Evolutionary conservation across 306 rosid species (phyloP).

Genomic region (Rosa multiflora): DNA sequence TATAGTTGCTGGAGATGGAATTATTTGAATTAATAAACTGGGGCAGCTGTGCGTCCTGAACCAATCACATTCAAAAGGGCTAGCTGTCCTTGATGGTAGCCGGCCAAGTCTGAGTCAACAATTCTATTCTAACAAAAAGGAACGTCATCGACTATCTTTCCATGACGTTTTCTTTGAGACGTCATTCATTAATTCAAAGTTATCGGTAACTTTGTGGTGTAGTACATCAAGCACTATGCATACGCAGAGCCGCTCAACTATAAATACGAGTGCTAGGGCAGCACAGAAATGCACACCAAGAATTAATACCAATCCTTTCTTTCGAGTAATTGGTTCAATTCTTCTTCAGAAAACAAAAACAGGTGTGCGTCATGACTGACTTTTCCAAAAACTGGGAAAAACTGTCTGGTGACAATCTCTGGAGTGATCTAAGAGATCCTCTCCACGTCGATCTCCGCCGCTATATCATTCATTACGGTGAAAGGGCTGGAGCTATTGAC

Average conservation of each 20-base stretch:
- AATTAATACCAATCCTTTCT: background rate
- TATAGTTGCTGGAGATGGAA: too few species aligned
- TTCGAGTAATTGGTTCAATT: background rate
- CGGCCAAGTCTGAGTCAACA: background rate
- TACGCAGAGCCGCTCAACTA: background rate
- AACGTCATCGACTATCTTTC: background rate
- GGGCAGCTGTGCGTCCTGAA: background rate
- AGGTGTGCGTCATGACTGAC: background rate
- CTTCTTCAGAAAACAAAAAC: background rate
- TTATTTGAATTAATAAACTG: too few species aligned
- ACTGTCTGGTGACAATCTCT: slow-evolving; percentile 37
- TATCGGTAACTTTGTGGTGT: background rate
- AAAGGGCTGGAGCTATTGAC: slow-evolving; percentile 60
- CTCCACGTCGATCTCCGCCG: slow-evolving; percentile 45
- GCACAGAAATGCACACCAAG: background rate
- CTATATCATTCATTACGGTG: slow-evolving; percentile 54
- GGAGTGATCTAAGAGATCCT: slow-evolving; percentile 48
- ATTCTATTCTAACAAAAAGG: background rate
- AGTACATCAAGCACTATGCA: background rate
- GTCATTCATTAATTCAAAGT: background rate
- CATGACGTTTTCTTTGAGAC: background rate
- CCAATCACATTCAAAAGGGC: background rate
- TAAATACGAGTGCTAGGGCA: background rate
- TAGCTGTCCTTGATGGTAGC: too few species aligned
- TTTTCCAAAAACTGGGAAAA: slow-evolving; percentile 25